phyloP scores from a whole-genome alignment of 225 moss, liverwort and hornwort species.

The Thuidium tamariscinum region DNA sequence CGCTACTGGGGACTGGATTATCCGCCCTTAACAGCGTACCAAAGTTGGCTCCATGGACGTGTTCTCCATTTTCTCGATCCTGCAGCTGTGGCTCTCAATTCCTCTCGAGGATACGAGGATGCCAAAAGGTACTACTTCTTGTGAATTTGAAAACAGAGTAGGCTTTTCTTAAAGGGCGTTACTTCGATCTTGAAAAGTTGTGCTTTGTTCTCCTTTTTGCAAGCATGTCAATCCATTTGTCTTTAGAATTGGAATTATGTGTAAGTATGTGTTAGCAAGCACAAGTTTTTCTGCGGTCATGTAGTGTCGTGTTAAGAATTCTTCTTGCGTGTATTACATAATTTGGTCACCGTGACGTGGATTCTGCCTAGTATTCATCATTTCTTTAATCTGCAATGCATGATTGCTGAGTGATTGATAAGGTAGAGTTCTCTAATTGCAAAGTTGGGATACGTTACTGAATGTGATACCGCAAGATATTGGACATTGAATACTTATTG shows the following conservation, averaged over 20 bases:
- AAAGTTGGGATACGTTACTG: not conserved
- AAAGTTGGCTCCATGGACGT: conserved; percentile 72
- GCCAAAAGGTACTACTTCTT: conserved; percentile 35
- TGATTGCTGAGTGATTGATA: not conserved
- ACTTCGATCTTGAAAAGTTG: not conserved
- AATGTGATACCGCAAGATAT: not conserved
- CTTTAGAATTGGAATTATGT: not conserved
- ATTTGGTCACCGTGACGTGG: not conserved
- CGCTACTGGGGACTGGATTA: conserved; percentile 94
- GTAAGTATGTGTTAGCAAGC: not conserved
- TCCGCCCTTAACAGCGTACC: conserved; percentile 90
- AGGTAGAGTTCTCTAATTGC: not conserved
- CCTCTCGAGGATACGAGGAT: conserved; percentile 76
- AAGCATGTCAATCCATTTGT: not conserved
- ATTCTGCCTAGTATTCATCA: not conserved
- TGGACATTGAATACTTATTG: not conserved
- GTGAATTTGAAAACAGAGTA: not conserved
- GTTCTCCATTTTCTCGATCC: conserved; percentile 58
- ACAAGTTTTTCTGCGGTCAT: not conserved
- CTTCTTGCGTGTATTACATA: not conserved
- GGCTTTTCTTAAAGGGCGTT: not conserved
- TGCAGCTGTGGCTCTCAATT: conserved; percentile 63
- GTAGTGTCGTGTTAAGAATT: not conserved
- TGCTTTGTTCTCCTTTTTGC: not conserved
- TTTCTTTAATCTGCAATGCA: not conserved